A percentile compares a stretch with the other conserved stretches of the same genome.
Conservation (phyloP, 805 yeast genomes). For the Torulaspora gathmanii region DNA sequence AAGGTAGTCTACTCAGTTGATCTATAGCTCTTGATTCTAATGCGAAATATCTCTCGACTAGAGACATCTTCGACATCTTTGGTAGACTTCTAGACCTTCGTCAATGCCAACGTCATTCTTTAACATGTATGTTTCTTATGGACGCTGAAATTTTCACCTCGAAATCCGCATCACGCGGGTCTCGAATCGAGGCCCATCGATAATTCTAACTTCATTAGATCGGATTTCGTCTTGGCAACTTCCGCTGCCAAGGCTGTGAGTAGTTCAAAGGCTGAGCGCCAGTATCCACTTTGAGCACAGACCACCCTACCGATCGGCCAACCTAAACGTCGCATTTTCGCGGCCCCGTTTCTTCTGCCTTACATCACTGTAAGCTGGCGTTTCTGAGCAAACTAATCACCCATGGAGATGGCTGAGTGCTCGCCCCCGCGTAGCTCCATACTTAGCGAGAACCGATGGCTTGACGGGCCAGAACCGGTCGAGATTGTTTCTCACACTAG, state of each 20-base stretch:
- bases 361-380: neutral
- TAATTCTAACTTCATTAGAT: neutral
- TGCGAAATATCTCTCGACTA: conserved; percentile 17
- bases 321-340: too few species aligned
- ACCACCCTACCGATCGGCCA: too few species aligned
- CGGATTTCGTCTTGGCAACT: neutral
- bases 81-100: neutral
- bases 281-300: too few species aligned
- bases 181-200: neutral
- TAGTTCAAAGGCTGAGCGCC: too few species aligned
- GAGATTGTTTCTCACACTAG: neutral
- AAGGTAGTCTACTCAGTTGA: conserved; percentile 16
- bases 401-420: neutral
- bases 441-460: neutral
- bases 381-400: neutral
- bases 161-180: conserved; percentile 3
- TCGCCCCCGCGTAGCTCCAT: neutral
- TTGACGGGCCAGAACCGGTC: conserved; percentile 1
- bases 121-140: neutral
- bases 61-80: conserved; percentile 8
- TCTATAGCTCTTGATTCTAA: conserved; percentile 21
- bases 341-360: too few species aligned
- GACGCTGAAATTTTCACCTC: conserved; percentile 1
- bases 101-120: neutral
- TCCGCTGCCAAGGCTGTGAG: too few species aligned